Percentiles rank a stretch among this genome's conserved stretches.
Conservation (phyloP, 306 rosid species). For the Arachis hypogaea region DNA sequence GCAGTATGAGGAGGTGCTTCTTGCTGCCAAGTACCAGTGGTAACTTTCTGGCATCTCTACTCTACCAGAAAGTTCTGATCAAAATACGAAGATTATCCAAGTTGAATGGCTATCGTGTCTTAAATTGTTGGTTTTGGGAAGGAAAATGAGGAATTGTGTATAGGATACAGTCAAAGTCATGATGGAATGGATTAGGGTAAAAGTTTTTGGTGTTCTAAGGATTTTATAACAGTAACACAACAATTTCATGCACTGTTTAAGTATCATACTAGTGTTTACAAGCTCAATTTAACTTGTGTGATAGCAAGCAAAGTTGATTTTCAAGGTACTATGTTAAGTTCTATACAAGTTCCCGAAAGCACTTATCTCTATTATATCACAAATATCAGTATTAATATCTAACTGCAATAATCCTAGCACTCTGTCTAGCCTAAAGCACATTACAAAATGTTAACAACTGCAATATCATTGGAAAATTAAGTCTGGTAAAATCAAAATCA, state of each 20-base stretch:
- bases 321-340: not conserved
- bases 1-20: constrained; percentile 75
- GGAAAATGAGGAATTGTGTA: not conserved
- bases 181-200: not conserved
- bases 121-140: constrained; percentile 2
- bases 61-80: not conserved
- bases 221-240: not conserved
- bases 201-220: not conserved
- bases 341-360: not conserved
- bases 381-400: not conserved
- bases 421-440: no score
- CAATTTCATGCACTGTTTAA: constrained; percentile 1
- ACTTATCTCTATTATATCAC: no score
- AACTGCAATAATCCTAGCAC: no score
- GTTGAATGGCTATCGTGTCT: constrained; percentile 3
- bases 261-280: not conserved
- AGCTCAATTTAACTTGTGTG: not conserved
- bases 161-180: not conserved
- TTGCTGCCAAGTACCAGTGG: constrained; percentile 81
- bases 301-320: not conserved
- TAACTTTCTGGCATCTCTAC: constrained; percentile 19
- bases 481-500: not conserved
- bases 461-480: not conserved
- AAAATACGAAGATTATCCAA: not conserved
- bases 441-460: not conserved